Conservation (phyloP, 306 rosid species). For the Alnus glutinosa region DNA sequence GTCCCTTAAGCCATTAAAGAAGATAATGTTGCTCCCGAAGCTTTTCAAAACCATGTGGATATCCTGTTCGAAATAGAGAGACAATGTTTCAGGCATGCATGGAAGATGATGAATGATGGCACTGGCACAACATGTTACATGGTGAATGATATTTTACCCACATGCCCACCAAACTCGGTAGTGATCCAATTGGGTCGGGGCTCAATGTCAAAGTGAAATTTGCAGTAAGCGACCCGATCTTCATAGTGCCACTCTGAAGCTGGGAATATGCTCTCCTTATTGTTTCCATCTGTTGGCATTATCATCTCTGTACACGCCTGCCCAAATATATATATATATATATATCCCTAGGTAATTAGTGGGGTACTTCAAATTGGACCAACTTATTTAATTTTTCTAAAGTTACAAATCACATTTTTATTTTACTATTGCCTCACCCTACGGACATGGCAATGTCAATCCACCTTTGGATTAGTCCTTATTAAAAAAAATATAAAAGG, state of each 20-base stretch:
- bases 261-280: constrained; percentile 62
- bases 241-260: constrained; percentile 43
- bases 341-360: too few species aligned
- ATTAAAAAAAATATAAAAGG: too few species aligned
- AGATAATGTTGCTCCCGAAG: constrained; percentile 77
- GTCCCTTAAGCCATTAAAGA: constrained; percentile 92
- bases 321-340: neutral
- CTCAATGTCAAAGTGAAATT: neutral
- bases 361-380: too few species aligned
- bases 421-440: too few species aligned
- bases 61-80: constrained; percentile 38
- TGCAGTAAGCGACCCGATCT: constrained; percentile 28
- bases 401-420: too few species aligned
- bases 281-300: constrained; percentile 55
- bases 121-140: neutral
- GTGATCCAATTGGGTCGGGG: constrained; percentile 84
- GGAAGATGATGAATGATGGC: neutral
- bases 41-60: constrained; percentile 60
- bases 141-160: constrained; percentile 6
- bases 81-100: neutral
- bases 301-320: constrained; percentile 87
- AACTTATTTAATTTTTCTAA: too few species aligned
- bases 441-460: too few species aligned
- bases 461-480: too few species aligned
- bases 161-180: constrained; percentile 75